Base-by-base conservation (phyloP, 78 protist genomes). In the Dictyostelium purpureum region DNA sequence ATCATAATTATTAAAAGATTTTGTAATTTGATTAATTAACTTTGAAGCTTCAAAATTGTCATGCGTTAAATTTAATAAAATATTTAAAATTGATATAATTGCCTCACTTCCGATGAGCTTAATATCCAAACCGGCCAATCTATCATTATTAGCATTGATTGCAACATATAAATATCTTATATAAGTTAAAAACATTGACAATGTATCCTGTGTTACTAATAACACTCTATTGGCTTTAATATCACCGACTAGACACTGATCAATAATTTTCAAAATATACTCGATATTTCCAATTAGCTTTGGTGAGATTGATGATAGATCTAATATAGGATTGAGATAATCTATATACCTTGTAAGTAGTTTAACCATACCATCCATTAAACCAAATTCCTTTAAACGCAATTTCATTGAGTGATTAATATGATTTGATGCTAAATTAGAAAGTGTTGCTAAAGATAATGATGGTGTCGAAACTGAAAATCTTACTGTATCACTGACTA, bases 91-190 rank as follows among this genome's bases (percentile, higher is more conserved):
- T 16, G 92, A 85, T 10, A 85, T 52, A 0, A 73, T 73, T 18
- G 80, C 51, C 38, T 85, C 92, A 38, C 81, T 51, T 19, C 92
- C 92, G 43, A 77, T 77, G 1, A 73, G 14, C 47, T 74, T 85
- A 45, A 85, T 85, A 73, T 85, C 92, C 26, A 85, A 57, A 21
- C 92, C 92, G 14, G 63, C 57, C 43, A 85, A 73, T 73, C 92
- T 59, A 9, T 85, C 92, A 9, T 24, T 73, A 47, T 85, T 67
- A 14, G 42, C 42, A 19, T 16, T 31, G 26, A 85, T 85, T 28
- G 77, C 38, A 35, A 52, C 59, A 7, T 85, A 43, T 18, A 85
- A n/a, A 37, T 73, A 85, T 11, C 81, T n/a, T 43, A 85, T 14
- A 38, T 71, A 73, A 10, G 92, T 85, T 2, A 85, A 45, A 35